Conservation (phyloP, 169 alveolate species). For the Plasmodium fragile region DNA sequence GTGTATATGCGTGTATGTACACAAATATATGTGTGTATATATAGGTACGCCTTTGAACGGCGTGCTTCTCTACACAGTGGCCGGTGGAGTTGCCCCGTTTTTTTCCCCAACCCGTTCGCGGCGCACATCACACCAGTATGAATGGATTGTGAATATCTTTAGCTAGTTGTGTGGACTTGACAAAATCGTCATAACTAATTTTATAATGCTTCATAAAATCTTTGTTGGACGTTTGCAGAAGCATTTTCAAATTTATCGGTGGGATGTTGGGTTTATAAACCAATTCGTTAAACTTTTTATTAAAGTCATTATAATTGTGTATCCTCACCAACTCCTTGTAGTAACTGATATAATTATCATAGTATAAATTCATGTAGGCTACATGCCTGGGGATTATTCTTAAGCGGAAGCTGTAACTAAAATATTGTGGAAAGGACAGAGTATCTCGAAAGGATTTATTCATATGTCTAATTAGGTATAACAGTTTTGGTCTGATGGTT, state of each 20-base stretch:
- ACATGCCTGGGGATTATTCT: conserved; percentile 86
- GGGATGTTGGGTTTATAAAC: conserved; percentile 67
- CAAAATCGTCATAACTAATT: conserved; percentile 59
- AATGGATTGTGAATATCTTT: conserved; percentile 74
- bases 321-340: conserved; percentile 52
- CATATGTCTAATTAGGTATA: conserved; percentile 79
- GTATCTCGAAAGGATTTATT: conserved; percentile 75
- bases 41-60: neutral
- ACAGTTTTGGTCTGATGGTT: conserved; percentile 81
- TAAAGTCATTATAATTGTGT: conserved; percentile 68
- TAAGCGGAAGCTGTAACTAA: conserved; percentile 81
- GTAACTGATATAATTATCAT: conserved; percentile 77
- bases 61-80: neutral
- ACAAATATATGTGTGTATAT: neutral
- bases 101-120: neutral
- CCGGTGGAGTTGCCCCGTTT: neutral
- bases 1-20: neutral
- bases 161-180: conserved; percentile 57
- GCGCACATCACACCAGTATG: conserved; percentile 1
- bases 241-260: conserved; percentile 42
- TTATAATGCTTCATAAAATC: conserved; percentile 60
- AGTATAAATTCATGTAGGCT: conserved; percentile 80
- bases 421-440: conserved; percentile 79
- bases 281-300: conserved; percentile 40
- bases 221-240: conserved; percentile 62